phyloP scores from a whole-genome alignment of 371 early-diverging fungal species.

The Smittium culicis region DNA sequence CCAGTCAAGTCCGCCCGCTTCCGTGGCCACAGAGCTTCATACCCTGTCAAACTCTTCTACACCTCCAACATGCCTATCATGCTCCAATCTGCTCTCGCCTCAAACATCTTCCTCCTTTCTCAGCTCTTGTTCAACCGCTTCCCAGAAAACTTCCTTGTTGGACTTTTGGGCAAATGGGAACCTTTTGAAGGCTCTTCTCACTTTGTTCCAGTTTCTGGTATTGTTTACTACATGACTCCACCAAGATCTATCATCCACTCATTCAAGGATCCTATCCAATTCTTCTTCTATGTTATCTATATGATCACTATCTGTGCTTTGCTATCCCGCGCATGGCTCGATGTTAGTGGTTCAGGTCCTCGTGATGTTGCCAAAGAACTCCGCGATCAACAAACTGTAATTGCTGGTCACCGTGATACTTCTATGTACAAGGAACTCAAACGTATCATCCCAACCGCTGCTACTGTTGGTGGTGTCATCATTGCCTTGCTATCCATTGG shows the following conservation, averaged over 20 bases:
- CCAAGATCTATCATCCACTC: constrained; percentile 77
- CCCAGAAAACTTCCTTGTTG: constrained; percentile 86
- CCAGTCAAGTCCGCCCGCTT: constrained; percentile 93
- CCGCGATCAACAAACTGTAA: constrained; percentile 94
- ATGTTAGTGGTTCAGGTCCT: constrained; percentile 93
- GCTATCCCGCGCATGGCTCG: constrained; percentile 97
- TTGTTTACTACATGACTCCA: constrained; percentile 97
- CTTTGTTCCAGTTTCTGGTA: constrained; percentile 80
- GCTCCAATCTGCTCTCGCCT: constrained; percentile 94
- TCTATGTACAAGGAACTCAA: constrained; percentile 97
- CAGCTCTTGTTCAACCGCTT: constrained; percentile 92
- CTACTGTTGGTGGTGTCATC: constrained; percentile 91
- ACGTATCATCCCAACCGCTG: constrained; percentile 93
- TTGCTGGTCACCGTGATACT: constrained; percentile 91
- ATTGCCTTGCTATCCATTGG: constrained; percentile 89
- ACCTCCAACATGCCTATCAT: constrained; percentile 99
- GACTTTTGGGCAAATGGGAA: constrained; percentile 96
- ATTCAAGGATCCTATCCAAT: constrained; percentile 85
- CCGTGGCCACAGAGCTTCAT: constrained; percentile 93
- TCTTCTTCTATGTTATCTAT: constrained; percentile 81
- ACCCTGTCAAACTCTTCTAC: constrained; percentile 99
- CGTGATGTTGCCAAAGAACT: constrained; percentile 94
- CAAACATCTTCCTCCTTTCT: constrained; percentile 91
- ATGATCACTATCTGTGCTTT: constrained; percentile 91
- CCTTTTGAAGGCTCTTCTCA: constrained; percentile 76